Base-by-base conservation (phyloP, 78 protist genomes). In the Carpediemonas membranifera region DNA sequence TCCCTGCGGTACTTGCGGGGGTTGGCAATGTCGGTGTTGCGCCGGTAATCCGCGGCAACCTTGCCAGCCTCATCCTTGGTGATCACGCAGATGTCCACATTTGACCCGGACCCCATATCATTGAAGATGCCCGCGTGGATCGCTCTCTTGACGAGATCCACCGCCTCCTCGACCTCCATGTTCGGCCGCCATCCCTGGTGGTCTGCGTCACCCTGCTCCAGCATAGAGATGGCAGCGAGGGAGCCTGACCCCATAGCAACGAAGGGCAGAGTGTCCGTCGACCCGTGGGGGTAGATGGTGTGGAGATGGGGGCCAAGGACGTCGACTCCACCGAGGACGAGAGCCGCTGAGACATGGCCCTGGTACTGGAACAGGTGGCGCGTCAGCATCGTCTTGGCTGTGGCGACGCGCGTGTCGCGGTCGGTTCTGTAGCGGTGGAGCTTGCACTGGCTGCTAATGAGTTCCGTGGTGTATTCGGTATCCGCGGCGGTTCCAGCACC, bases 401-500 rank as follows among this genome's bases (percentile, higher is more conserved):
- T 85, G 54, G 61, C 39, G 24, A 91, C 90, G 59, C 98, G 95
- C 19, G 86, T 33, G 66, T 82, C 57, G 18, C 79, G 78, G 51
- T 88, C 92, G 7, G 94, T 93, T 18, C 65, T 59, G 7, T 69
- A 36, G 16, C 84, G 78, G 66, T 79, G 85, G 34, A 85, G 80
- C 19, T 53, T 75, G 2, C 87, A 65, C 66, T 83, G 58, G 5
- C 83, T 53, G n/a, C 78, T 5, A 39, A 85, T 78, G 58, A 85
- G 58, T 37, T 25, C 7, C 7, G 83, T 77, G 27, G 55, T 61
- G 50, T 60, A 51, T 43, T 93, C 97, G 15, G 94, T 85, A 71
- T 96, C 99, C 0, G 99, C 99, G 0, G 99, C 89, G 0, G 99
- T 96, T 27, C 99, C 99, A 2, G 99, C 99, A 21, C 99, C 99